These are phyloP conservation scores for Nothophaeocryptopus gaeumannii DNA, from an alignment of 2,329 filamentous ascomycete species.

Conservation along the genomic window DNA sequence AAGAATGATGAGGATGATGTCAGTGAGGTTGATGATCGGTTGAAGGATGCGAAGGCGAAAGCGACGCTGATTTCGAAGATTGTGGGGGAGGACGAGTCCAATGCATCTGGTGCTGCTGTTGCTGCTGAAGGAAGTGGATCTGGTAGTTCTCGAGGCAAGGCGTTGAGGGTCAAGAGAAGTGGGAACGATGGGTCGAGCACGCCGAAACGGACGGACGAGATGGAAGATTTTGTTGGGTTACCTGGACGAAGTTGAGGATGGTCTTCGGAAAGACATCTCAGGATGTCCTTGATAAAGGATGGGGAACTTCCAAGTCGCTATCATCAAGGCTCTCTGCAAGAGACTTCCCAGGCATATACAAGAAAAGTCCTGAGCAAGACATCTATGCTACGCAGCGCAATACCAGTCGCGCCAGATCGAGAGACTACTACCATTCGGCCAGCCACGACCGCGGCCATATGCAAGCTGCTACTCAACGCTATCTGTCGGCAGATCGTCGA, in stretches of 20 bases:
- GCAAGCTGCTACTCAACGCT: no score
- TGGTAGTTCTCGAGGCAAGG: slow-evolving; percentile 7
- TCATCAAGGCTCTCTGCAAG: no score
- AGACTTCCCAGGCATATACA: no score
- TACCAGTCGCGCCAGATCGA: no score
- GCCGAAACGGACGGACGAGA: slow-evolving; percentile 32
- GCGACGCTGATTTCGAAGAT: slow-evolving; percentile 79
- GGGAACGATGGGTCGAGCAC: slow-evolving; percentile 18
- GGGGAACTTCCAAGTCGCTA: no score
- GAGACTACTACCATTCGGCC: no score
- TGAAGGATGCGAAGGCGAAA: slow-evolving; percentile 81
- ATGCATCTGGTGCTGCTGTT: not conserved
- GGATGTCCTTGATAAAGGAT: no score
- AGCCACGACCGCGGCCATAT: no score
- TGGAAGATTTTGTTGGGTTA: slow-evolving; percentile 39
- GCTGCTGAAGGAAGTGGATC: not conserved
- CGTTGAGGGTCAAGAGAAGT: slow-evolving; percentile 24
- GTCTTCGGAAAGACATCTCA: no score
- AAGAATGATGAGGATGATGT: slow-evolving; percentile 86
- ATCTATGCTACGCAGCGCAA: no score
- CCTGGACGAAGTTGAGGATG: slow-evolving; percentile 13
- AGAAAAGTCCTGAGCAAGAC: no score
- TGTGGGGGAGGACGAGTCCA: slow-evolving; percentile 45
- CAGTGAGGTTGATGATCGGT: slow-evolving; percentile 82
- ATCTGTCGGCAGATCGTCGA: no score